A percentile compares a stretch with the other conserved stretches of the same genome.
These are phyloP conservation scores for Tetradesmus obliquus DNA, from an alignment of 139 green algal species.

Conservation along the genomic window DNA sequence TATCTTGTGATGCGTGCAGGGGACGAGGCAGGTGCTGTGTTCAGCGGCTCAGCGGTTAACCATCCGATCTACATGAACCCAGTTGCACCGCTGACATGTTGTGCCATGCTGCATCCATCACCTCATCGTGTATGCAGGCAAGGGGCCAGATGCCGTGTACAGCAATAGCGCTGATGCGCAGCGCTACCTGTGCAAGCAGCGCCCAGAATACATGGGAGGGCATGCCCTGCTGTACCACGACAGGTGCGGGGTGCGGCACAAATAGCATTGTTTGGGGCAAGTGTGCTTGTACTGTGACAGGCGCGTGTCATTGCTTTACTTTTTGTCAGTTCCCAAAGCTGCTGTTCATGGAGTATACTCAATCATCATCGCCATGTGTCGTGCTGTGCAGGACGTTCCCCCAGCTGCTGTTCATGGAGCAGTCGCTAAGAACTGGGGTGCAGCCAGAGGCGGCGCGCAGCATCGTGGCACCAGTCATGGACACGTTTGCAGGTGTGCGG, in stretches of 20 bases:
- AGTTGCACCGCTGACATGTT: neutral
- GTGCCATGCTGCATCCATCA: neutral
- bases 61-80: neutral
- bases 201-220: slow-evolving; percentile 44
- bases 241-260: neutral
- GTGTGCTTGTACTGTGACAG: neutral
- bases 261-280: neutral
- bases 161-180: slow-evolving; percentile 29
- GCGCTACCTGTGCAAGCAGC: slow-evolving; percentile 30
- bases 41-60: neutral
- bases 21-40: neutral
- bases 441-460: slow-evolving; percentile 13
- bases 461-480: neutral
- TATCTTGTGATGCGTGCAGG: neutral
- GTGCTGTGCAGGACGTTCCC: slow-evolving; percentile 44
- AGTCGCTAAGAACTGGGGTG: slow-evolving; percentile 35
- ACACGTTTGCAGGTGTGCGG: slow-evolving; percentile 6
- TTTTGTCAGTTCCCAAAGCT: too few relatives aligned
- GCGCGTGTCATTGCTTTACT: too few relatives aligned
- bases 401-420: slow-evolving; percentile 43
- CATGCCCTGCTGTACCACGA: slow-evolving; percentile 35
- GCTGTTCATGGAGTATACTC: too few relatives aligned
- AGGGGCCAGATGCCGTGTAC: slow-evolving; percentile 28
- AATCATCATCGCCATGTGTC: too few relatives aligned
- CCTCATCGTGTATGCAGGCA: neutral